Base-by-base conservation (phyloP, 768 basidiomycete genomes). In the Polyporus arcularius region DNA sequence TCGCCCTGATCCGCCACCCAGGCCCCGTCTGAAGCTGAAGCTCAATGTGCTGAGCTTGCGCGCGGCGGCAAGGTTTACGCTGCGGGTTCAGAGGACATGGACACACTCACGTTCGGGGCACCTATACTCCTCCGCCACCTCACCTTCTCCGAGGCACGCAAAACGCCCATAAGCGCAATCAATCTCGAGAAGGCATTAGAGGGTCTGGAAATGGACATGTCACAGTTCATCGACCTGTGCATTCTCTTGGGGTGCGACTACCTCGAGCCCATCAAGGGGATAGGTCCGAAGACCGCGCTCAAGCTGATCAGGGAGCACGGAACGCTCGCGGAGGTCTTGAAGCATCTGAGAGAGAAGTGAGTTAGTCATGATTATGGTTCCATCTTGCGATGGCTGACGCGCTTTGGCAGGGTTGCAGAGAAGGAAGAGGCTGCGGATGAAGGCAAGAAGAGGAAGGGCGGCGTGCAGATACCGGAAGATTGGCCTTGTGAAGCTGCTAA, bases 61-160 rank as follows among this genome's bases (percentile, higher is more conserved):
- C 85, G 94, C 35, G 96, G 94, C 26, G 95, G 94, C 58, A 94
- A 96, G 79, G 96, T 98, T 30, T 98, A 93, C 72, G 97, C 93
- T 1, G 96, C 97, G 8, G 97, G 97, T 14, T 97, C 96, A 0
- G 97, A 98, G 75, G 97, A 99, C 74, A 99, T 99, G 97, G 97
- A 99, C 69, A 99, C 97, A 8, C 85, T 99, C 21, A 99, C 97
- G 0, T 99, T 99, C 79, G 83, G 85, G 65, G 79, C 96, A 0
- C 96, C 97, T 1, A 88, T 96, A 46, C 82, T 99, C 9, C 89
- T 91, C 67, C 92, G 97, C 31, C 97, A 98, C 75, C 84, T 99
- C 60, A 98, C 97, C 12, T 98, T 98, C 78, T 95, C 94, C 12
- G 97, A 99, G 72, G 96, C 96, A 14, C 94, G 96, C 73, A 98